Base-by-base conservation (phyloP, 495 filamentous ascomycete genomes). In the Aspergillus egyptiacus region DNA sequence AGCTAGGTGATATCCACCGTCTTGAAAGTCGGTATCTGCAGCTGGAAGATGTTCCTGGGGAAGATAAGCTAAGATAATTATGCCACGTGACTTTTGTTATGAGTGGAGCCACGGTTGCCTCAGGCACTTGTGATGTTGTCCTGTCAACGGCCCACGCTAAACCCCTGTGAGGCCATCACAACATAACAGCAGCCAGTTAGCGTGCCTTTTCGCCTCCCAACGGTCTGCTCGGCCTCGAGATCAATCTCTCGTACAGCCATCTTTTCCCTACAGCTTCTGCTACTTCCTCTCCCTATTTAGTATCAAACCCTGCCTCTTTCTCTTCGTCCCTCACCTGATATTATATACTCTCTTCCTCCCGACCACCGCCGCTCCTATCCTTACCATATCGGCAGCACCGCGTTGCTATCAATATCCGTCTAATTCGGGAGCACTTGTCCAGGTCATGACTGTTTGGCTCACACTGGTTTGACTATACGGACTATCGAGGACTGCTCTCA, bases 111-210 rank as follows among this genome's bases (percentile, higher is more conserved):
- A 18, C 54, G 51, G 51, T 11, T 36, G 56, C 56, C 56, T 57
- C 50, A 59, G 35, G 40, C 46, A 44, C 13, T 10, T 0, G 14
- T 0, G 14, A 20, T 33, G 71, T 74, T 72, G 68, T 62, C 71
- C 56, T 60, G 71, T 62, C 71, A 72, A 74, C 71, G 13, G 15
- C 2, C 6, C 5, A 17, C 58, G 42, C 71, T 72, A 71, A 51
- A 32, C 71, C 64, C 15, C 24, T 59, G 48, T 10, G 10, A 59
- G 63, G 1, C 17, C 49, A 67, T 46, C 65, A 71, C 57, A 72
- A 69, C 69, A 71, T 62, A 70, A 69, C 69, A 70, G 62, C 40
- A 49, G 57, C 58, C 53, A 53, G 38, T 60, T 47, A 64, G 56
- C 54, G 63, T 66, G 65, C 65, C 65, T 67, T 64, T n/a, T n/a